These are phyloP conservation scores for Neopestalotiopsis rosae DNA, from an alignment of 2,329 filamentous ascomycete species.

Conservation along the genomic window DNA sequence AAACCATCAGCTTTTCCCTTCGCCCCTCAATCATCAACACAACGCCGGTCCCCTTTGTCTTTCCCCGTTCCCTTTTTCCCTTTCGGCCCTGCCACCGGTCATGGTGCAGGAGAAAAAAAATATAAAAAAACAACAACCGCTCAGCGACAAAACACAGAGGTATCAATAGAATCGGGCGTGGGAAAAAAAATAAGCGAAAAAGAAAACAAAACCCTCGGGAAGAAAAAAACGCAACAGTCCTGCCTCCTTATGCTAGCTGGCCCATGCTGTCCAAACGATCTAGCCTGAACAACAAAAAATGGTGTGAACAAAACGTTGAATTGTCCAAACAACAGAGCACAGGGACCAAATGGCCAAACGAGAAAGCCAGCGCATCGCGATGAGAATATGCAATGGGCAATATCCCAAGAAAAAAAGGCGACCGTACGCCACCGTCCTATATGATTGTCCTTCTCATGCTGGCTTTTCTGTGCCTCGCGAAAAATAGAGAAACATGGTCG, in stretches of 20 bases:
- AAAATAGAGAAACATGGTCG: not conserved
- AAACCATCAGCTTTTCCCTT: no score
- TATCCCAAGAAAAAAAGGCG: not conserved
- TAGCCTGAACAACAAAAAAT: not conserved
- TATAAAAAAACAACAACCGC: not conserved
- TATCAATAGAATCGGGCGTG: not conserved
- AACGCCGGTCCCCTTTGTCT: no score
- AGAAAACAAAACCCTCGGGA: no score
- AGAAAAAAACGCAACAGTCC: no score
- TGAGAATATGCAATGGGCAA: not conserved
- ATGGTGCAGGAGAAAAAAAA: no score
- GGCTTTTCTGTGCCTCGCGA: not conserved
- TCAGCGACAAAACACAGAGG: not conserved
- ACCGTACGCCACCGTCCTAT: not conserved
- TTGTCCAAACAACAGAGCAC: no score
- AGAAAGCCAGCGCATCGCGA: not conserved
- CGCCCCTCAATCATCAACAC: no score
- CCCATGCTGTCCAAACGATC: not conserved
- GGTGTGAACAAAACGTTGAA: not conserved
- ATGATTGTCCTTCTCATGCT: not conserved
- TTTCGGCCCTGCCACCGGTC: no score
- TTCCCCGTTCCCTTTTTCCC: no score
- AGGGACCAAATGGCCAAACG: no score
- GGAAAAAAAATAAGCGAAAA: not conserved
- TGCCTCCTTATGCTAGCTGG: not conserved